Conservation (phyloP, 2,329 filamentous ascomycete species). For the Monosporascus cannonballus region DNA sequence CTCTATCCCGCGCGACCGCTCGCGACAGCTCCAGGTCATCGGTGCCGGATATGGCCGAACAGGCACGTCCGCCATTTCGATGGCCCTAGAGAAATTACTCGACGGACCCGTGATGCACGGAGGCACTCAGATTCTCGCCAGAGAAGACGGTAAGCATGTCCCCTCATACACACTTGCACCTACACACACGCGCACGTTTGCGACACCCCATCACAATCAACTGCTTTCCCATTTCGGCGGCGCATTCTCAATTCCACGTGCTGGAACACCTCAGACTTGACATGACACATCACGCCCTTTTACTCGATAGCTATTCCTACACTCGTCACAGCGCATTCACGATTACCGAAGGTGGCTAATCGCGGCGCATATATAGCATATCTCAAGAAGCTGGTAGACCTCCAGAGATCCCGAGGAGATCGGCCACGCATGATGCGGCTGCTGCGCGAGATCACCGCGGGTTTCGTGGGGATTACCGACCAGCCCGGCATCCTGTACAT, state of each 20-base stretch:
- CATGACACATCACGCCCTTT: too few species aligned
- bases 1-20: constrained; percentile 25
- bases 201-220: background rate
- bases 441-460: constrained; percentile 30
- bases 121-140: constrained; percentile 32
- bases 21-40: constrained; percentile 32
- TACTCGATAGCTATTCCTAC: background rate
- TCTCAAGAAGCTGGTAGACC: background rate
- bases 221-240: background rate
- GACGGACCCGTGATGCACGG: constrained; percentile 43
- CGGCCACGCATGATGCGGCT: constrained; percentile 22
- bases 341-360: background rate
- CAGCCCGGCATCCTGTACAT: constrained; percentile 34
- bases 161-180: background rate
- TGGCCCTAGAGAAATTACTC: constrained; percentile 40
- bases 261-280: too few species aligned
- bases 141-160: constrained; percentile 26
- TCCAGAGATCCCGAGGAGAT: constrained; percentile 11
- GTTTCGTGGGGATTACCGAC: constrained; percentile 42
- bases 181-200: background rate
- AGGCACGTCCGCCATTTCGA: constrained; percentile 42
- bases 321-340: background rate
- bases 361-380: background rate
- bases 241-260: too few species aligned
- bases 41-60: constrained; percentile 38